These are phyloP conservation scores for Tetrahymena elliotti DNA, from an alignment of 73 alveolate genomes.

Conservation along the genomic window DNA sequence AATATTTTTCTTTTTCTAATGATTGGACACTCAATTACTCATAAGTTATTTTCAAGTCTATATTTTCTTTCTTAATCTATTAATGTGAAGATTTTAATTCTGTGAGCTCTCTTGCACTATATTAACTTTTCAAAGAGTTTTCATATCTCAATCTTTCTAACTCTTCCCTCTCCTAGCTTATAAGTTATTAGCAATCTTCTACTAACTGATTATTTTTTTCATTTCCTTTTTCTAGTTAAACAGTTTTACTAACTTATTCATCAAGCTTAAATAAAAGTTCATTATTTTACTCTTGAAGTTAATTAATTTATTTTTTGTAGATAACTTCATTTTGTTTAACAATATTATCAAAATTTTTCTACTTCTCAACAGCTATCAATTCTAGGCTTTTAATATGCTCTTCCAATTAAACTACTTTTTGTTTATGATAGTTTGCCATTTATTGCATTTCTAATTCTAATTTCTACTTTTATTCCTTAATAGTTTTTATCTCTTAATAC, in stretches of 20 bases:
- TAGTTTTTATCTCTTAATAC: not conserved
- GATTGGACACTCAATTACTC: not conserved
- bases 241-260: not conserved
- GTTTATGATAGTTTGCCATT: not conserved
- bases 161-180: not conserved
- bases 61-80: not conserved
- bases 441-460: not conserved
- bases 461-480: not conserved
- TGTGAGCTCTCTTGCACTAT: not conserved
- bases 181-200: not conserved
- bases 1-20: not conserved
- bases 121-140: not conserved
- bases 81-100: not conserved
- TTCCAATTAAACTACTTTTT: not conserved
- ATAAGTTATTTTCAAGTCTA: not conserved
- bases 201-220: not conserved
- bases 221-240: not conserved
- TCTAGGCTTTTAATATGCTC: not conserved
- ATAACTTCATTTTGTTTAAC: not conserved
- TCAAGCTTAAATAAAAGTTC: not conserved
- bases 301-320: not conserved
- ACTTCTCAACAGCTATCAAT: not conserved
- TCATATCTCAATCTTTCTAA: not conserved
- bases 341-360: not conserved
- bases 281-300: not conserved